Evolutionary conservation across 1,284 basidiomycete species (phyloP).

Genomic region (Marasmius oreades): DNA sequence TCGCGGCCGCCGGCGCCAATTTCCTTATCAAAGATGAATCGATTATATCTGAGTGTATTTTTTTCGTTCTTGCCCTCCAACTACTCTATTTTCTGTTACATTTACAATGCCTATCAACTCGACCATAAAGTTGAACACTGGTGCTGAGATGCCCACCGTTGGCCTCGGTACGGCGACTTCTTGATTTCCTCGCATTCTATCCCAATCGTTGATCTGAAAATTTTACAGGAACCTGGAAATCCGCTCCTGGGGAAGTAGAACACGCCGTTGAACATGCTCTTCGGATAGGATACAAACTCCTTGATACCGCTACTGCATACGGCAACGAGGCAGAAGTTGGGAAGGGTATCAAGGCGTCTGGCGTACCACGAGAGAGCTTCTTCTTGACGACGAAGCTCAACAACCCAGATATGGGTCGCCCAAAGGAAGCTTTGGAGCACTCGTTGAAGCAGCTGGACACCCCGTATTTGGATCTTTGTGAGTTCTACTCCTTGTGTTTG

Average conservation of each 20-base stretch:
- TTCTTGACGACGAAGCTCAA: slow-evolving; percentile 80
- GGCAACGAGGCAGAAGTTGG: slow-evolving; percentile 73
- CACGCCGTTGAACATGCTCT: slow-evolving; percentile 72
- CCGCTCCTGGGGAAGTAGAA: slow-evolving; percentile 58
- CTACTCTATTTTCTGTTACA: not conserved
- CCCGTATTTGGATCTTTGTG: slow-evolving; percentile 76
- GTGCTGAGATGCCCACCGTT: slow-evolving; percentile 68
- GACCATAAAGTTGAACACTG: slow-evolving; percentile 67
- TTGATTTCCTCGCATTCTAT: not conserved
- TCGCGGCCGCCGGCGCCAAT: not conserved
- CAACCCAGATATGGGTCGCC: slow-evolving; percentile 65
- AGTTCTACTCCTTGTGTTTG: not conserved
- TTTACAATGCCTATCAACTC: slow-evolving; percentile 41
- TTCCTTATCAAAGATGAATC: not conserved
- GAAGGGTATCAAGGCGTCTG: slow-evolving; percentile 70
- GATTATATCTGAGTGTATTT: not conserved
- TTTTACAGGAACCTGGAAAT: slow-evolving; percentile 72
- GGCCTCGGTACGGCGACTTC: slow-evolving; percentile 56
- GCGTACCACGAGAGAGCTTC: slow-evolving; percentile 62
- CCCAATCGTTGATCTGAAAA: slow-evolving; percentile 1
- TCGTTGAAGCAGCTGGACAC: slow-evolving; percentile 70
- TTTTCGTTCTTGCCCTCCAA: too few relatives aligned
- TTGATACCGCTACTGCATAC: slow-evolving; percentile 60
- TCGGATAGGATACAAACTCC: slow-evolving; percentile 69
- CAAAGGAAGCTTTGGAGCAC: slow-evolving; percentile 62